These are phyloP conservation scores for Priceomyces castillae DNA, from an alignment of 805 yeast genomes.

Conservation along the genomic window DNA sequence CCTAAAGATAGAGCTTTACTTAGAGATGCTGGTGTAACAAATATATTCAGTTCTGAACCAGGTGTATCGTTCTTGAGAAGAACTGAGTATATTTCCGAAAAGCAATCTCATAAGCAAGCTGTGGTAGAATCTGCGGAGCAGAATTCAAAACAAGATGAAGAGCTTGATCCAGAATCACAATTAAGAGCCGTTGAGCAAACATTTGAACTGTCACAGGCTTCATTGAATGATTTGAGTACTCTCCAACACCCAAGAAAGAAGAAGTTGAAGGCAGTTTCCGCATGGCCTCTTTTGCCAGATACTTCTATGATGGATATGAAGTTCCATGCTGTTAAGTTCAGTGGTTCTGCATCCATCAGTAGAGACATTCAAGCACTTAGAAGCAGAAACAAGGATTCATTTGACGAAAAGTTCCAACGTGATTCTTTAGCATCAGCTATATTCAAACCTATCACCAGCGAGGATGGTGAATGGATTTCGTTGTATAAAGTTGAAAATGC, in stretches of 20 bases:
- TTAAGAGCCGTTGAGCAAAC: constrained; percentile 71
- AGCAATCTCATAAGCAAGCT: constrained; percentile 28
- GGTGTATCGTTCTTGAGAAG: constrained; percentile 84
- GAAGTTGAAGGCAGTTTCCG: constrained; percentile 65
- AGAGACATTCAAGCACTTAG: constrained; percentile 33
- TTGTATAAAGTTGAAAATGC: constrained; percentile 28
- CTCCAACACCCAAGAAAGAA: constrained; percentile 79
- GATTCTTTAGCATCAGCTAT: constrained; percentile 55
- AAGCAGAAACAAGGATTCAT: constrained; percentile 25
- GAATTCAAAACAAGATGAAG: constrained; percentile 27
- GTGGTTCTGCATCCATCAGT: constrained; percentile 51
- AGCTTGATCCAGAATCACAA: constrained; percentile 60
- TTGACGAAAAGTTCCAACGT: constrained; percentile 30
- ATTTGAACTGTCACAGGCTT: constrained; percentile 59
- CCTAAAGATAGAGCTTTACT: constrained; percentile 75
- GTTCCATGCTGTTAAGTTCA: constrained; percentile 61
- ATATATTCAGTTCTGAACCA: constrained; percentile 41
- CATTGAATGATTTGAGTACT: constrained; percentile 39
- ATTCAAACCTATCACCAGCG: constrained; percentile 69
- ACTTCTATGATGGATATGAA: constrained; percentile 84
- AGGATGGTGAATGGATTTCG: constrained; percentile 77
- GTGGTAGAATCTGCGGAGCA: constrained; percentile 24
- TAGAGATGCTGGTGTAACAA: constrained; percentile 69
- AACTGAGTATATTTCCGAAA: constrained; percentile 86
- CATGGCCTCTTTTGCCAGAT: constrained; percentile 87